A percentile compares a stretch with the other conserved stretches of the same genome.
Conservation (phyloP, 257 asterid genomes). For the Solanum okadae region DNA sequence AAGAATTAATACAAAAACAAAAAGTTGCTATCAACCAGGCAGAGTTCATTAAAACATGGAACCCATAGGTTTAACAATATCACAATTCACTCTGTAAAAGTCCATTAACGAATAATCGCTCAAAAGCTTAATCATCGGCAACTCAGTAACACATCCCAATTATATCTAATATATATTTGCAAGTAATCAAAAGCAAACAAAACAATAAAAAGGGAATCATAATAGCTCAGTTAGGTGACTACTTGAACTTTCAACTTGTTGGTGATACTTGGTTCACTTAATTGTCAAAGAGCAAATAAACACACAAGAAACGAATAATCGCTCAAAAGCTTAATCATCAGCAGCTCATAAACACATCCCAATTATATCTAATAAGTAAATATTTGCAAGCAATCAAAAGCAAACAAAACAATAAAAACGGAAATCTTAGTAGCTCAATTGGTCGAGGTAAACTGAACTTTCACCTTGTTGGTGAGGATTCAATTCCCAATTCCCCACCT, state of each 20-base stretch:
- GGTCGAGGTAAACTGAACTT: background rate
- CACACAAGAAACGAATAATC: background rate
- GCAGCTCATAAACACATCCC: background rate
- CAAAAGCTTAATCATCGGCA: background rate
- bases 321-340: background rate
- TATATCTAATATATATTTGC: background rate
- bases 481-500: background rate
- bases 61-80: background rate
- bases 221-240: background rate
- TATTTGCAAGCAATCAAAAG: background rate
- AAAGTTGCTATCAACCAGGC: background rate
- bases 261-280: background rate
- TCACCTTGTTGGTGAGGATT: background rate
- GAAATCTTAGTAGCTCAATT: background rate
- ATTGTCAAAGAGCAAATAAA: background rate
- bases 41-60: background rate
- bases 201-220: background rate
- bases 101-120: background rate
- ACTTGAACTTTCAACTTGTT: background rate
- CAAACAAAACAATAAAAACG: background rate
- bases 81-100: background rate
- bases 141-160: background rate
- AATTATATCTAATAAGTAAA: background rate
- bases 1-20: background rate
- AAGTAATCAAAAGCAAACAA: background rate